Evolutionary conservation across 148 eudicot genomes (phyloP), one percentile per base, ranked within the genome.

Genomic region (Chenopodium berlandieri): DNA sequence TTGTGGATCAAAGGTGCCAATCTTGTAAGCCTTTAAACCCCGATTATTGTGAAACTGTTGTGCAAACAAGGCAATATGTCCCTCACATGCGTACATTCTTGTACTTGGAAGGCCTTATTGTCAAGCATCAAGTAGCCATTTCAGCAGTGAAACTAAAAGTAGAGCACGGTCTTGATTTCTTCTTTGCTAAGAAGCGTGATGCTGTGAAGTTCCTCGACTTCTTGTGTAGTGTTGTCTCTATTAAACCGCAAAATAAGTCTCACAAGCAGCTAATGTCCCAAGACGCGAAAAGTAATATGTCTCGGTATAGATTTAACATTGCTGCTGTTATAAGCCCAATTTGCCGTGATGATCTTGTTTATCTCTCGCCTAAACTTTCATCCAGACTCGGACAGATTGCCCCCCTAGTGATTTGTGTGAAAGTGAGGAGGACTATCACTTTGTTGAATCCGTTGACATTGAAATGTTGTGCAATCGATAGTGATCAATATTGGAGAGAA

Each of bases 21-120:
- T 30, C 84, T 16, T 82, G 84, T 77, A 68, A 40, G 75, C 84
- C 84, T 12, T 34, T 50, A 19, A 65, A 81, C 54, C 67, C 69
- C n/a, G 63, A 52, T 75, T 25, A 75, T n/a, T 82, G 70, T 58
- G 80, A 52, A 23, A 69, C 75, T 76, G 84, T 76, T 68, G 84
- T 76, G 67, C 84, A 82, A 69, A 60, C 76, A 44, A 82, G 84
- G 75, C 84, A 76, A 56, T 16, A 75, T 17, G 79, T 67, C 30
- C 71, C 71, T 47, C 79, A 75, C 56, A 48, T 75, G 78, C 78
- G 78, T 7, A 65, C 83, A 17, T 81, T 75, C 16, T 60, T 64
- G 9, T 75, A 32, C 73, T 65, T 81, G 73, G 73, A 66, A 52
- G 62, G 34, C 6, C 78, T 80, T 46, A 63, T 80, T 11, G 8